These are phyloP conservation scores for Trichoderma afroharzianum DNA, from an alignment of 2,329 filamentous ascomycete genomes.

Conservation along the genomic window DNA sequence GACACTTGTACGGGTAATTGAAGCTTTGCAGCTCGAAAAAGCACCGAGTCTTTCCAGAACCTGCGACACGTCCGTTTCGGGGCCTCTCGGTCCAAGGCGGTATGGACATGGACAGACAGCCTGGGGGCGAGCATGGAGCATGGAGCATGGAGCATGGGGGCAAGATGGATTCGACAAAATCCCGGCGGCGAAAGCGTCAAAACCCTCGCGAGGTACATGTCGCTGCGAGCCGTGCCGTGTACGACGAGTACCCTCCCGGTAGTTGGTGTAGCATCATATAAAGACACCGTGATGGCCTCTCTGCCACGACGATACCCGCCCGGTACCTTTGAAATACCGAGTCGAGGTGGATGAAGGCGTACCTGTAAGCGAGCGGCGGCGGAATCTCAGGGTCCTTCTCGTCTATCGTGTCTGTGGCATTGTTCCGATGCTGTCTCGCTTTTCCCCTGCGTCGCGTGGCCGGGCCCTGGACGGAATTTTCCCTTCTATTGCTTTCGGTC, in stretches of 20 bases:
- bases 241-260: background rate
- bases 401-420: constrained; percentile 11
- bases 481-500: background rate
- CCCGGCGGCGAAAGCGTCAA: background rate
- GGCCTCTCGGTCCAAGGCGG: background rate
- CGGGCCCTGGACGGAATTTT: background rate
- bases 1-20: background rate
- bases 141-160: background rate
- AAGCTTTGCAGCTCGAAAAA: background rate
- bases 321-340: background rate
- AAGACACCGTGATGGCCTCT: background rate
- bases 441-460: constrained; percentile 8
- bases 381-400: constrained; percentile 11
- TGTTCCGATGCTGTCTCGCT: constrained; percentile 10
- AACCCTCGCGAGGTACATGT: background rate
- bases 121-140: background rate
- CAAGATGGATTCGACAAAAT: background rate
- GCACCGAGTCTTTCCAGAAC: background rate
- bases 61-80: background rate
- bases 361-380: background rate
- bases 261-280: background rate
- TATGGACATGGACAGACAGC: background rate
- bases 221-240: background rate
- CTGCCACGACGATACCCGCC: background rate
- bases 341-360: background rate